Percentiles rank a stretch among this genome's conserved stretches.
These are phyloP conservation scores for Chenopodium formosanum DNA, from an alignment of 148 eudicot species.

Conservation along the genomic window DNA sequence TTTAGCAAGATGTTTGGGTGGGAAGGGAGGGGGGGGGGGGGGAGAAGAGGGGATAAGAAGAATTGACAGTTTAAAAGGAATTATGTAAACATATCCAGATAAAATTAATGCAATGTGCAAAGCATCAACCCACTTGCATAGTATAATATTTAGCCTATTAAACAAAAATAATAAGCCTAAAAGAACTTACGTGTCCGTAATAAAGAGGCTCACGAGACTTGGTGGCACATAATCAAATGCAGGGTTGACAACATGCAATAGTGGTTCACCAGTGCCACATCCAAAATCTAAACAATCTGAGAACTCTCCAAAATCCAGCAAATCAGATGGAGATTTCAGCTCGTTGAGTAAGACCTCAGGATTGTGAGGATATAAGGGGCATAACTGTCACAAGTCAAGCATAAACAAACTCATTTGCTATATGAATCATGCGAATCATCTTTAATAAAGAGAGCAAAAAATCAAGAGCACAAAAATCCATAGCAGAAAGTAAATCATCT, in stretches of 20 bases:
- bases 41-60: too few relatives aligned
- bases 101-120: neutral
- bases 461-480: neutral
- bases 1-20: neutral
- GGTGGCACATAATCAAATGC: slow-evolving; percentile 98
- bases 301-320: slow-evolving; percentile 95
- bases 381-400: slow-evolving; percentile 53
- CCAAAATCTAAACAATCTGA: slow-evolving; percentile 96
- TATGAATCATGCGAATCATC: neutral
- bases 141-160: neutral
- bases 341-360: slow-evolving; percentile 95
- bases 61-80: too few relatives aligned
- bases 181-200: slow-evolving; percentile 89
- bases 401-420: neutral
- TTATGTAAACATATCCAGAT: too few relatives aligned
- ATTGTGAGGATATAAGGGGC: slow-evolving; percentile 96
- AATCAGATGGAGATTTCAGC: slow-evolving; percentile 90
- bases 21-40: neutral
- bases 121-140: neutral
- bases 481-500: too few relatives aligned
- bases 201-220: slow-evolving; percentile 84
- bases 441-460: neutral
- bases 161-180: neutral
- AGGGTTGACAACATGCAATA: slow-evolving; percentile 95
- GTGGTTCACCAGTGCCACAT: slow-evolving; percentile 74